phyloP scores from a whole-genome alignment of 441 rosid genomes.

The Iberis amara region DNA sequence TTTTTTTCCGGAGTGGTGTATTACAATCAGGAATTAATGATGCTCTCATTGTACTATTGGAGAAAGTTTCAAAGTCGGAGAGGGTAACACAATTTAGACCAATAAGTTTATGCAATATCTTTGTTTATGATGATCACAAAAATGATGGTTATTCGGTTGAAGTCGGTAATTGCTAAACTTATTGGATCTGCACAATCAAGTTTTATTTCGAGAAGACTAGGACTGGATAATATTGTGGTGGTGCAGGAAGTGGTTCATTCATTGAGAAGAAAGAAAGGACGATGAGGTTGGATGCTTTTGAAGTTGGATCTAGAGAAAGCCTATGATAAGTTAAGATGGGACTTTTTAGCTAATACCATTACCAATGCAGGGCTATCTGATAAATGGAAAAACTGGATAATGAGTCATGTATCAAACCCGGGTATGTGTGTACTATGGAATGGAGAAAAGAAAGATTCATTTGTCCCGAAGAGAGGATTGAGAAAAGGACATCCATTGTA shows the following conservation, averaged over 20 bases:
- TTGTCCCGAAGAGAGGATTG: neutral
- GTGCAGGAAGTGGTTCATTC: neutral
- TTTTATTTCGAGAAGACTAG: neutral
- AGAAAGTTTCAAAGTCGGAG: neutral
- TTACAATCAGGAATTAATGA: too few relatives aligned
- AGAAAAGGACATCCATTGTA: neutral
- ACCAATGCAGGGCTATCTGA: neutral
- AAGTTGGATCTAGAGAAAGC: conserved; percentile 1
- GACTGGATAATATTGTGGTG: neutral
- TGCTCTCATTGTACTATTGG: too few relatives aligned
- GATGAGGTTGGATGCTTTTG: neutral
- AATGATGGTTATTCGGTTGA: neutral
- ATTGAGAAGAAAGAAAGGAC: neutral
- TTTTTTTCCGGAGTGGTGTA: too few relatives aligned
- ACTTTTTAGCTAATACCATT: neutral
- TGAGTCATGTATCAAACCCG: neutral
- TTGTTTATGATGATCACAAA: neutral
- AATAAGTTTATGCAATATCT: neutral
- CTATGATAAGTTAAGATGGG: neutral
- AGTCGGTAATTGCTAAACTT: neutral
- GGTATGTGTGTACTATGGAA: neutral
- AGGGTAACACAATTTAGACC: neutral
- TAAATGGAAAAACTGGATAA: neutral
- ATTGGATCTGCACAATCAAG: neutral
- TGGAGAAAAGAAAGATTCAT: neutral